These are phyloP conservation scores for Fonsecaea pedrosoi DNA, from an alignment of 2,329 filamentous ascomycete species.

Conservation along the genomic window DNA sequence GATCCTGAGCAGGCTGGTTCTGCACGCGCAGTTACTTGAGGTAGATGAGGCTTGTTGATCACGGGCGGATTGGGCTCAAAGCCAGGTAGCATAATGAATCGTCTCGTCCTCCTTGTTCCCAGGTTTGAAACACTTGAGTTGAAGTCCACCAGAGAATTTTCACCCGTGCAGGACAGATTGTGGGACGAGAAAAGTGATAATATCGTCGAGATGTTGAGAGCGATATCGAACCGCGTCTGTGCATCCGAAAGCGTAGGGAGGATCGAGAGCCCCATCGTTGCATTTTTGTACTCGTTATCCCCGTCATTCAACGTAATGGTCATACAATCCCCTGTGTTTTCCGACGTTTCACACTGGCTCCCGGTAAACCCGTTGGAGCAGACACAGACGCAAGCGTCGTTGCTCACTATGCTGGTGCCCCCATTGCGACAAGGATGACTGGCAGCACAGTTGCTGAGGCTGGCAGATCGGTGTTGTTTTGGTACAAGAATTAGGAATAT, in stretches of 20 bases:
- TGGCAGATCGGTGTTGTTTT: conserved; percentile 49
- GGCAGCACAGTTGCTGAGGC: conserved; percentile 61
- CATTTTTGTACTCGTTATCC: conserved; percentile 60
- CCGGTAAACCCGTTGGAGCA: conserved; percentile 88
- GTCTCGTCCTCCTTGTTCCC: conserved; percentile 36
- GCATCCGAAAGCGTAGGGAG: conserved; percentile 74
- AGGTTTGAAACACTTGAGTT: conserved; percentile 23
- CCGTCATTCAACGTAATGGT: conserved; percentile 55
- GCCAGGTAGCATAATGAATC: conserved; percentile 37
- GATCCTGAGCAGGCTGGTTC: conserved; percentile 18
- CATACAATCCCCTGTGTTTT: conserved; percentile 51
- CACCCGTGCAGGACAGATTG: conserved; percentile 78
- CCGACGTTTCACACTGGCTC: conserved; percentile 60
- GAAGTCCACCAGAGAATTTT: conserved; percentile 85
- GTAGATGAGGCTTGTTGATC: conserved; percentile 24
- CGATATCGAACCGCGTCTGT: conserved; percentile 73
- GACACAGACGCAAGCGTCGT: conserved; percentile 78
- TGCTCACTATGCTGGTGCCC: conserved; percentile 74
- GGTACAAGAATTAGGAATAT: conserved; percentile 67
- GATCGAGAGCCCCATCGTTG: conserved; percentile 80
- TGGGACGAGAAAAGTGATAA: conserved; percentile 76
- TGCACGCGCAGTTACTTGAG: conserved; percentile 22
- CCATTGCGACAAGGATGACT: conserved; percentile 76
- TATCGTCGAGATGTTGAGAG: conserved; percentile 72
- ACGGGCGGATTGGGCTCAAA: conserved; percentile 26